These are phyloP conservation scores for Cyphellophora europaea DNA, from an alignment of 2,329 filamentous ascomycete genomes.

Conservation along the genomic window DNA sequence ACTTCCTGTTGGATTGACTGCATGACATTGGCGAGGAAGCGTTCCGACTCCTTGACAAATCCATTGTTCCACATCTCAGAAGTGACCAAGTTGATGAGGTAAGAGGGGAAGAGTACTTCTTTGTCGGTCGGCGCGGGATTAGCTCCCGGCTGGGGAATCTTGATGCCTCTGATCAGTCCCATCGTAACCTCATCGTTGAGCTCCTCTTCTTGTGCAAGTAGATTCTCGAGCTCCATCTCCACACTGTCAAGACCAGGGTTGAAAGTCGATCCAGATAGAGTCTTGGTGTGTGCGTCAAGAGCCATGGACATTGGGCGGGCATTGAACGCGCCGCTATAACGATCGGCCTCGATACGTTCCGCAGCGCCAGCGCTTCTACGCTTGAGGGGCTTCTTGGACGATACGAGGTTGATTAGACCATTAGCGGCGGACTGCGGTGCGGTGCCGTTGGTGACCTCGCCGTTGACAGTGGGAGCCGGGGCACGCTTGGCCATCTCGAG, in stretches of 20 bases:
- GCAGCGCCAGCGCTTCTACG: constrained; percentile 72
- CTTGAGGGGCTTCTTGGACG: constrained; percentile 89
- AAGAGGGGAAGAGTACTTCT: constrained; percentile 96
- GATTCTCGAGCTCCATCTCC: constrained; percentile 85
- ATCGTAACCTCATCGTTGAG: constrained; percentile 95
- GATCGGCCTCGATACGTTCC: constrained; percentile 74
- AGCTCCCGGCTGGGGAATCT: constrained; percentile 82
- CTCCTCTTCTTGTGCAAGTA: constrained; percentile 89
- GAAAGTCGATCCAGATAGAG: constrained; percentile 66
- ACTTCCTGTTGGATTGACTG: constrained; percentile 99
- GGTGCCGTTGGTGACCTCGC: constrained; percentile 56
- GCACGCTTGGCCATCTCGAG: constrained; percentile 76
- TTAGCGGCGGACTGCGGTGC: constrained; percentile 42
- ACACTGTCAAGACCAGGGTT: constrained; percentile 78
- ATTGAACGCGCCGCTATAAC: constrained; percentile 87
- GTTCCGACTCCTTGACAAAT: constrained; percentile 97
- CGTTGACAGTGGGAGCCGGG: constrained; percentile 53
- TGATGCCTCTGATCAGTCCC: constrained; percentile 90
- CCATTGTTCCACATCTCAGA: constrained; percentile 99
- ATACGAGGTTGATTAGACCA: constrained; percentile 91
- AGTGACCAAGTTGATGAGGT: constrained; percentile 96
- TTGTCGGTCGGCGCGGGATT: constrained; percentile 92
- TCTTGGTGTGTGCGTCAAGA: constrained; percentile 59
- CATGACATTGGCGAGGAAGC: constrained; percentile 98
- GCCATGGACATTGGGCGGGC: constrained; percentile 96